These are phyloP conservation scores for Leccinum longicurvipes DNA, from an alignment of 768 basidiomycete genomes.

Conservation along the genomic window DNA sequence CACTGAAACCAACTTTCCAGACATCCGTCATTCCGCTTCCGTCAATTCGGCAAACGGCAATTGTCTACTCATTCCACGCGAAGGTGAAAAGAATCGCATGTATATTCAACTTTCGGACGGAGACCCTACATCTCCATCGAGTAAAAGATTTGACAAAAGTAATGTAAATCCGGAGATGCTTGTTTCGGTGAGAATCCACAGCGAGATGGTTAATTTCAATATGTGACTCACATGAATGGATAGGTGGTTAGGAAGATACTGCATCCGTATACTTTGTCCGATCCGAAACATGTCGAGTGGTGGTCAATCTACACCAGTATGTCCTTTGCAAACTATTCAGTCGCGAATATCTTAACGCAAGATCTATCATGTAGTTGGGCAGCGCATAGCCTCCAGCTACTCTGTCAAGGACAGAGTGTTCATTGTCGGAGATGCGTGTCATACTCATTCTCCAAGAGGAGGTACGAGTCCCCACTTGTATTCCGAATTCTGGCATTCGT, in stretches of 20 bases:
- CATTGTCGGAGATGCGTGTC: constrained; percentile 73
- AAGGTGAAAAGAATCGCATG: neutral
- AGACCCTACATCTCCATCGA: neutral
- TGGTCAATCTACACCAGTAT: neutral
- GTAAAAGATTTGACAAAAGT: neutral
- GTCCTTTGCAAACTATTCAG: neutral
- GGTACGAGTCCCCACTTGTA: constrained; percentile 30
- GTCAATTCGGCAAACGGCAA: neutral
- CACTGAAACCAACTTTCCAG: neutral
- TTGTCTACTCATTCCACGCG: neutral
- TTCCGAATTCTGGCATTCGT: neutral
- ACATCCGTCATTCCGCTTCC: neutral
- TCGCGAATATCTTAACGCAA: neutral
- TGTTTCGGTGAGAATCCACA: neutral
- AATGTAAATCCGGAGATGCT: neutral
- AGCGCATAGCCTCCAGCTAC: constrained; percentile 63
- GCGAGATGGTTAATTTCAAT: neutral
- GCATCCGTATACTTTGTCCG: neutral
- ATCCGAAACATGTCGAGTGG: neutral
- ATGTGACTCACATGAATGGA: neutral
- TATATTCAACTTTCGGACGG: neutral
- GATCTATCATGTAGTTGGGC: constrained; percentile 48
- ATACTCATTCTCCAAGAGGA: constrained; percentile 63
- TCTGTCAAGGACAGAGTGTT: constrained; percentile 60
- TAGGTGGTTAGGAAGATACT: neutral